A percentile compares a stretch with the other conserved stretches of the same genome.
These are phyloP conservation scores for Lentinula boryana DNA, from an alignment of 768 basidiomycete species.

Conservation along the genomic window DNA sequence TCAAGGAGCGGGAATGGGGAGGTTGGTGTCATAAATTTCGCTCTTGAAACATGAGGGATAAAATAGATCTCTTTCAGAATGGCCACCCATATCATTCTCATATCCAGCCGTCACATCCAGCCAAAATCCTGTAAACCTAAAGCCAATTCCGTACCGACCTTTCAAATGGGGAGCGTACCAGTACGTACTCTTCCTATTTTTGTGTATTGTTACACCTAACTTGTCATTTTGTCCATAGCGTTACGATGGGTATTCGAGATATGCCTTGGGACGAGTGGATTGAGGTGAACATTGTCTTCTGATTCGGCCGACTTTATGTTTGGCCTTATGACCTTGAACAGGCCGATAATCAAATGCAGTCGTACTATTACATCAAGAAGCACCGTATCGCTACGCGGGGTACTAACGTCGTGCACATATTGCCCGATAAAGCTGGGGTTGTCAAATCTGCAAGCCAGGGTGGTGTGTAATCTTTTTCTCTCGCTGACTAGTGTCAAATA, in stretches of 20 bases:
- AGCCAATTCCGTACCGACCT: constrained; percentile 60
- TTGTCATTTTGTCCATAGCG: constrained; percentile 25
- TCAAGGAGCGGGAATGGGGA: constrained; percentile 4
- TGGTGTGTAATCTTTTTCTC: constrained; percentile 30
- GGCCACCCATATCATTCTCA: constrained; percentile 43
- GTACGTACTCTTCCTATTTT: constrained; percentile 28
- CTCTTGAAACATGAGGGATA: too few species aligned
- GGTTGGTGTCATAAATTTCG: neutral
- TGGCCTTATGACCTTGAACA: constrained; percentile 13
- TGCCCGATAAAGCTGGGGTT: constrained; percentile 35
- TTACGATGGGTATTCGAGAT: constrained; percentile 62
- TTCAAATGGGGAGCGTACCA: constrained; percentile 60
- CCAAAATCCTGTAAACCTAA: constrained; percentile 31
- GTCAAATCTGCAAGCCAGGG: constrained; percentile 1
- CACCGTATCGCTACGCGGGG: constrained; percentile 50
- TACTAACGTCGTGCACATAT: constrained; percentile 38
- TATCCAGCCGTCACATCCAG: constrained; percentile 46
- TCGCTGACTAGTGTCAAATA: neutral
- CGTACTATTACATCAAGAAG: constrained; percentile 53
- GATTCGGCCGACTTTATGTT: neutral
- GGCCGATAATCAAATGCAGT: constrained; percentile 53
- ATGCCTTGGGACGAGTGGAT: constrained; percentile 75
- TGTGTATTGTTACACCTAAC: neutral
- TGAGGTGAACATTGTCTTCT: constrained; percentile 34
- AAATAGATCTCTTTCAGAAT: constrained; percentile 23